phyloP scores from a whole-genome alignment of 805 yeast genomes.

The Maudiozyma barnettii region DNA sequence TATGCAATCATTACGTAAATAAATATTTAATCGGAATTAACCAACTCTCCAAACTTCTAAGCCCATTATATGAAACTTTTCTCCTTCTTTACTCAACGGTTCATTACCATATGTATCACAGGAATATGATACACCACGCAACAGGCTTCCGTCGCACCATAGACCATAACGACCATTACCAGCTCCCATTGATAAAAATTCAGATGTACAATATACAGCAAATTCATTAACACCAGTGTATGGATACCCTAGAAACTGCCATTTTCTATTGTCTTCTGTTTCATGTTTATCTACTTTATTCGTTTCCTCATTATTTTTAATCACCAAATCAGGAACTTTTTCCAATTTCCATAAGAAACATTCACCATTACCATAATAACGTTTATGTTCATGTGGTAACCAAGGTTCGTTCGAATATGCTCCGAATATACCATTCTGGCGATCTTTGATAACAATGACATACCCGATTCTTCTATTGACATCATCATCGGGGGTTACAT shows the following conservation, averaged over 20 bases:
- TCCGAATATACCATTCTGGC: constrained; percentile 58
- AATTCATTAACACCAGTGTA: constrained; percentile 85
- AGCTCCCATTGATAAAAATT: constrained; percentile 77
- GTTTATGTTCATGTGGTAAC: constrained; percentile 58
- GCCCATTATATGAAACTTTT: constrained; percentile 62
- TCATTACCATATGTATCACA: constrained; percentile 90
- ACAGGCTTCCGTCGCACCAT: constrained; percentile 70
- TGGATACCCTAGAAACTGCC: constrained; percentile 70
- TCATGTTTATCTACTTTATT: constrained; percentile 6
- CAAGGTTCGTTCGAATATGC: constrained; percentile 67
- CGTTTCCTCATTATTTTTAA: constrained; percentile 4
- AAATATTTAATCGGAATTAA: constrained; percentile 6
- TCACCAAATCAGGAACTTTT: constrained; percentile 27
- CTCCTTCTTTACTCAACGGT: constrained; percentile 49
- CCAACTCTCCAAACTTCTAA: constrained; percentile 83
- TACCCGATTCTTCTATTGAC: constrained; percentile 53
- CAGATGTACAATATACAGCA: constrained; percentile 69
- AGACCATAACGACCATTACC: constrained; percentile 90
- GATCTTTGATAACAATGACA: constrained; percentile 62
- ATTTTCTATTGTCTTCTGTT: constrained; percentile 9
- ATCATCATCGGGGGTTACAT: constrained; percentile 37
- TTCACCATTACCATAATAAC: constrained; percentile 90
- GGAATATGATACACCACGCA: constrained; percentile 66
- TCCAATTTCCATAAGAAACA: constrained; percentile 86
- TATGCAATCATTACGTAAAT: constrained; percentile 1